Percentiles rank a stretch among this genome's conserved stretches.
Conservation (phyloP, 1,139 yeast species). For the Kluyveromyces marxianus region DNA sequence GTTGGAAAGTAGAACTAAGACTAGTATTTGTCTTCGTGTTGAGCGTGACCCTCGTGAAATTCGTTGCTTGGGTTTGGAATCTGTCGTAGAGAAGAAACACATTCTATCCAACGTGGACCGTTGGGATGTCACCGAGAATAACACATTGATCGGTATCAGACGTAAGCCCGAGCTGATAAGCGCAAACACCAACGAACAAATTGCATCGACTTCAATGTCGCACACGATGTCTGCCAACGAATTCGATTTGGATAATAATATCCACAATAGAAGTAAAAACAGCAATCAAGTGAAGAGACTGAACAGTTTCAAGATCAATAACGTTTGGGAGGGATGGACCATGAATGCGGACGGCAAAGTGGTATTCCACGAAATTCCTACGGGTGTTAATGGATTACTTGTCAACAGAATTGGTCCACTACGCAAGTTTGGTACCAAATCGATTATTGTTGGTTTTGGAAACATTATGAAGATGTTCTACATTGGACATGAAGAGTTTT, state of each 20-base stretch:
- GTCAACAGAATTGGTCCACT: slow-evolving; percentile 47
- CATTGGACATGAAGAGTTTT: slow-evolving; percentile 53
- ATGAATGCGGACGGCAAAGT: slow-evolving; percentile 59
- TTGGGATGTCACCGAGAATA: slow-evolving; percentile 75
- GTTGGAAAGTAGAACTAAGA: slow-evolving; percentile 68
- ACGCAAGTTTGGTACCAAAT: slow-evolving; percentile 66
- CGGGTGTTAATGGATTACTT: slow-evolving; percentile 36
- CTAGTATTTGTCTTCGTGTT: slow-evolving; percentile 74
- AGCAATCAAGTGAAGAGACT: neutral
- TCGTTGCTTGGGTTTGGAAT: slow-evolving; percentile 77
- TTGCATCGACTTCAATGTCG: slow-evolving; percentile 11
- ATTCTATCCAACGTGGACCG: slow-evolving; percentile 59
- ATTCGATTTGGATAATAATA: slow-evolving; percentile 5
- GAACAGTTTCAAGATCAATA: slow-evolving; percentile 20
- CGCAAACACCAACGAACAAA: slow-evolving; percentile 2
- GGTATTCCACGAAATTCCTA: slow-evolving; percentile 54
- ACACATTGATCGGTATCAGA: slow-evolving; percentile 67
- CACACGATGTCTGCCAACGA: slow-evolving; percentile 6
- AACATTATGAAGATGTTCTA: slow-evolving; percentile 63
- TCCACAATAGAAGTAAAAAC: slow-evolving; percentile 9
- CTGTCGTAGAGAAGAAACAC: slow-evolving; percentile 62
- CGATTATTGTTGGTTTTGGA: slow-evolving; percentile 69
- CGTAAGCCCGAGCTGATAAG: slow-evolving; percentile 31
- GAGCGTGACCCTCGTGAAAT: slow-evolving; percentile 91
- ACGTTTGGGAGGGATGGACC: slow-evolving; percentile 76